These are phyloP conservation scores for Leptodontidium sp. DNA, from an alignment of 2,329 filamentous ascomycete species.

Conservation along the genomic window DNA sequence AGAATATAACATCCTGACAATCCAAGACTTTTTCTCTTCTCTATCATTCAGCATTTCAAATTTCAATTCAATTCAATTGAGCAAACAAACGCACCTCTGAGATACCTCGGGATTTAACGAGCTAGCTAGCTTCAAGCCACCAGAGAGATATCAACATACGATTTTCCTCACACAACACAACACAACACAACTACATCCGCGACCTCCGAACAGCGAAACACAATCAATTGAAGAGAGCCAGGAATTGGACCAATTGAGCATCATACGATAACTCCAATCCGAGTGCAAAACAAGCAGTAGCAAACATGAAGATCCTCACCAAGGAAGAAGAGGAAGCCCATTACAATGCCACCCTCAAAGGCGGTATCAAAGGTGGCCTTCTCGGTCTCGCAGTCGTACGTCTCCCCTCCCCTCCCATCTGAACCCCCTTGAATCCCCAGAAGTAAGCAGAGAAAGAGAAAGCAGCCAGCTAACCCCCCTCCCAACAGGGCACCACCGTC, in stretches of 20 bases:
- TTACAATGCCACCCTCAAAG: constrained; percentile 82
- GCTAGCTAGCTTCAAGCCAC: not conserved
- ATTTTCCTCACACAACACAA: constrained; percentile 7
- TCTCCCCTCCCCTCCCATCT: constrained; percentile 47
- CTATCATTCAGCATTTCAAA: not conserved
- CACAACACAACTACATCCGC: not conserved
- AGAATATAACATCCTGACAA: not conserved
- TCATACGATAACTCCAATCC: not conserved
- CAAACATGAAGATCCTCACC: constrained; percentile 88
- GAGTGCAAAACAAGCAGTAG: not conserved
- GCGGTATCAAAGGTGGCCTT: constrained; percentile 77
- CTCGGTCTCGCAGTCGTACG: constrained; percentile 74
- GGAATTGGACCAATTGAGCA: not conserved
- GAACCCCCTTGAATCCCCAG: too few species aligned
- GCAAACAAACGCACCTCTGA: not conserved
- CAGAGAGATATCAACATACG: constrained; percentile 6
- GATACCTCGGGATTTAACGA: constrained; percentile 18
- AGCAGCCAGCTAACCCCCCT: constrained; percentile 18
- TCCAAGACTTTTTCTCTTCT: not conserved
- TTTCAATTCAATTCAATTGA: not conserved
- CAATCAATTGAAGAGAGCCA: not conserved
- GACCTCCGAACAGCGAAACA: not conserved
- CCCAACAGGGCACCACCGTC: constrained; percentile 55
- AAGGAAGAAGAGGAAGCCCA: constrained; percentile 91
- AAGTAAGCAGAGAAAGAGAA: not conserved